Conservation (phyloP, 2,329 filamentous ascomycete species). For the Fonsecaea pugnacius region DNA sequence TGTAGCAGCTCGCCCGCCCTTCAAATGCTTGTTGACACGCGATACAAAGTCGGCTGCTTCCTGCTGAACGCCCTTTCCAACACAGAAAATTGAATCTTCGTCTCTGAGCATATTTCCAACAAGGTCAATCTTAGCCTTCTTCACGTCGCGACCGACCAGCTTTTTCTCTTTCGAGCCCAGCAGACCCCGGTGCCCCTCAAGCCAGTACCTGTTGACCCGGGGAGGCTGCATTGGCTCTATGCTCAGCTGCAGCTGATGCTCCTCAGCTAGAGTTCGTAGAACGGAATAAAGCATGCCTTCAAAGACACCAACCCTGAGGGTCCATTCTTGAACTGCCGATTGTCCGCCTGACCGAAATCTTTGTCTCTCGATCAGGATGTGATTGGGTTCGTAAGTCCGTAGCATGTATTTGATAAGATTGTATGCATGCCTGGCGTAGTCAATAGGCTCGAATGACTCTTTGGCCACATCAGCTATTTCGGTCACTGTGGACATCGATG, state of each 20-base stretch:
- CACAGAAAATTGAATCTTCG: slow-evolving; percentile 12
- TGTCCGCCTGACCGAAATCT: slow-evolving; percentile 67
- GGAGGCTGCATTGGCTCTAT: slow-evolving; percentile 60
- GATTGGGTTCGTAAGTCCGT: slow-evolving; percentile 60
- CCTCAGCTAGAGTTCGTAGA: slow-evolving; percentile 60
- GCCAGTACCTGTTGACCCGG: slow-evolving; percentile 62
- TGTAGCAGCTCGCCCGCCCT: slow-evolving; percentile 1
- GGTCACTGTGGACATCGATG: slow-evolving; percentile 39
- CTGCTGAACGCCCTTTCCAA: slow-evolving; percentile 14
- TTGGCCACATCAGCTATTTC: slow-evolving; percentile 33
- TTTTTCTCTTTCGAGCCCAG: slow-evolving; percentile 34
- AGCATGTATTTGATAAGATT: slow-evolving; percentile 58
- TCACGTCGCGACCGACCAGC: slow-evolving; percentile 41
- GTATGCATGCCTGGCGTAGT: slow-evolving; percentile 62
- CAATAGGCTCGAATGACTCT: slow-evolving; percentile 58
- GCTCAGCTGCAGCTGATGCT: slow-evolving; percentile 50
- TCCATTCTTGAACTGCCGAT: slow-evolving; percentile 77
- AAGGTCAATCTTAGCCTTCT: slow-evolving; percentile 63
- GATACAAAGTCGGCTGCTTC: slow-evolving; percentile 24
- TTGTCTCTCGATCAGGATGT: slow-evolving; percentile 72
- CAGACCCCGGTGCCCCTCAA: slow-evolving; percentile 39
- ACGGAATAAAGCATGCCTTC: slow-evolving; percentile 80
- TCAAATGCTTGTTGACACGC: slow-evolving; percentile 21
- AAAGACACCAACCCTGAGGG: slow-evolving; percentile 77
- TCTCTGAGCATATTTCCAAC: slow-evolving; percentile 28